Evolutionary conservation across 202 grass and related monocot species (phyloP).

Genomic region (Eragrostis tef): DNA sequence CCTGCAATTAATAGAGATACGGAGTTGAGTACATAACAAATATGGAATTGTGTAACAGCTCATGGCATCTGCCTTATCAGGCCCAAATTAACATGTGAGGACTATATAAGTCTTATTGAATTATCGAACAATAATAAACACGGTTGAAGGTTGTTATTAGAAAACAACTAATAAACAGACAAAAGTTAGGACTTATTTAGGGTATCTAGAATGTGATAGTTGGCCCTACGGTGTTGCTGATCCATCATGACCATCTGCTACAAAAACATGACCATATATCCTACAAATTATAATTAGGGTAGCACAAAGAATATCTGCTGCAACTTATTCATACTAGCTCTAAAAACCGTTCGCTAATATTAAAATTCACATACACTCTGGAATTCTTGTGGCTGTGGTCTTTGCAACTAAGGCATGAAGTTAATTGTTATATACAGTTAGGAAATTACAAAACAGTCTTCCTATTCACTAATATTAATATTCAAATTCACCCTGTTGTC

Average conservation of each 20-base stretch:
- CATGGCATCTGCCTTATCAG: neutral
- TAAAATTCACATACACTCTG: constrained; percentile 16
- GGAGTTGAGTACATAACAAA: constrained; percentile 35
- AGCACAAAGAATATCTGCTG: constrained; percentile 8
- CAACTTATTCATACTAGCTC: constrained; percentile 20
- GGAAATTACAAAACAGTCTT: constrained; percentile 1
- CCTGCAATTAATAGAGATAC: constrained; percentile 52
- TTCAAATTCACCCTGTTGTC: neutral
- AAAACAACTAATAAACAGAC: constrained; percentile 25
- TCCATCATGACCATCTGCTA: constrained; percentile 3
- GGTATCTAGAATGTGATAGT: constrained; percentile 13
- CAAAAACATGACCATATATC: neutral
- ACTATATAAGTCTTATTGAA: neutral
- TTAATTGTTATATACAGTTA: constrained; percentile 24
- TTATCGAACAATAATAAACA: neutral
- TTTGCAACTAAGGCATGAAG: neutral
- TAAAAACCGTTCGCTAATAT: constrained; percentile 10
- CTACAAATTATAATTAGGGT: neutral
- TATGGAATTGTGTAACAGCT: constrained; percentile 26
- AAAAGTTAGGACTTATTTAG: constrained; percentile 8
- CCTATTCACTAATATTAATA: neutral
- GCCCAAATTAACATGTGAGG: neutral
- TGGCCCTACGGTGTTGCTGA: constrained; percentile 2
- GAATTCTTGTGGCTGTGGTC: neutral
- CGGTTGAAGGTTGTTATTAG: neutral